Evolutionary conservation across 2,329 filamentous ascomycete genomes (phyloP).

Genomic region (Trichoderma asperellum): DNA sequence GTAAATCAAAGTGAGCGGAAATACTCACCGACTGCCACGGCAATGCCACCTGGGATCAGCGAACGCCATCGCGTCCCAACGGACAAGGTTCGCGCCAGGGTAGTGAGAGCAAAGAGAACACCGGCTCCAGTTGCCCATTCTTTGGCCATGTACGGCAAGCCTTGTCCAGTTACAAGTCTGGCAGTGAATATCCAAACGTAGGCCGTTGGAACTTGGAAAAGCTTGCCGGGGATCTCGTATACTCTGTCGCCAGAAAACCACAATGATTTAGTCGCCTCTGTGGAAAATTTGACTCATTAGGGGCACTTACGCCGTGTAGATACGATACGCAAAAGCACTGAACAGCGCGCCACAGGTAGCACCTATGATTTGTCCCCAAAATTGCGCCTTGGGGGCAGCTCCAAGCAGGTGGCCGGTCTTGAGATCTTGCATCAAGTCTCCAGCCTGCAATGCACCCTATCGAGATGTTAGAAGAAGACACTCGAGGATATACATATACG

Average conservation of each 20-base stretch:
- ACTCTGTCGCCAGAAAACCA: conserved; percentile 55
- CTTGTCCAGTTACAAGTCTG: conserved; percentile 86
- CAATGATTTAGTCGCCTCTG: not conserved
- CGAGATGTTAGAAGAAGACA: conserved; percentile 25
- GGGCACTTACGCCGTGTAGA: conserved; percentile 69
- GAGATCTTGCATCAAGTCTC: conserved; percentile 94
- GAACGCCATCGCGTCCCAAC: conserved; percentile 67
- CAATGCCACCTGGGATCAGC: conserved; percentile 88
- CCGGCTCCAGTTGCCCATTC: conserved; percentile 80
- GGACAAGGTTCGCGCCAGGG: conserved; percentile 67
- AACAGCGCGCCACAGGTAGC: conserved; percentile 83
- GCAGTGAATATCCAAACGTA: conserved; percentile 99
- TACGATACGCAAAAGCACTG: conserved; percentile 81
- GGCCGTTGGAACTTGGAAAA: conserved; percentile 92
- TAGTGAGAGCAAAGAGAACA: conserved; percentile 71
- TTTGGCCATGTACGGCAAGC: conserved; percentile 79
- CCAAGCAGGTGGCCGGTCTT: conserved; percentile 95
- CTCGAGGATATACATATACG: no score
- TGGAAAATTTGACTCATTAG: not conserved
- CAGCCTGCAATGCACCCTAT: conserved; percentile 82
- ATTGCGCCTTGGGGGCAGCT: conserved; percentile 90
- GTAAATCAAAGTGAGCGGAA: not conserved
- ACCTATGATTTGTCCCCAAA: conserved; percentile 94
- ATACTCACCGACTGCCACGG: conserved; percentile 79
- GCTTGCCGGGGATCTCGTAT: conserved; percentile 82